Base-by-base conservation (phyloP, 2,329 filamentous ascomycete species). In the Penicillium sp. region DNA sequence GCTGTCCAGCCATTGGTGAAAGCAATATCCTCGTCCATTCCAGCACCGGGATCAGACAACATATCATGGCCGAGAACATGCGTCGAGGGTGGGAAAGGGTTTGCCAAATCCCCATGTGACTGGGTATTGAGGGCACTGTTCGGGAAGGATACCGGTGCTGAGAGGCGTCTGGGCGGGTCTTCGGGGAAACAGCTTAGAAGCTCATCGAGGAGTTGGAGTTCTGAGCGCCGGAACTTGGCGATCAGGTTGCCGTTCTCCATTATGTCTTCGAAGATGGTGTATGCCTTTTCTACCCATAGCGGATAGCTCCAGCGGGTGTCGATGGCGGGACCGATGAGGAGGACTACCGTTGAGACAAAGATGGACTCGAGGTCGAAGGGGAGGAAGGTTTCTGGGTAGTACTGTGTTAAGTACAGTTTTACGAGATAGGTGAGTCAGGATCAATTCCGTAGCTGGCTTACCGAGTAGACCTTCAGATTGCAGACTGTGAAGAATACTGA, bases 191-290 rank as follows among this genome's bases (percentile, higher is more conserved):
- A 69, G 33, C 62, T 63, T n/a, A 71, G 27, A 0, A 83, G 68
- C 22, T 78, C 72, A 24, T 64, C 60, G 16, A 72, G 54, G 49
- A 81, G 79, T 36, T 79, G 74, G 1, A 84, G 69, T 59, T 84
- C 82, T 1, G 72, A 72, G 44, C 77, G 73, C 11, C 78, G 74
- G 39, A 79, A 79, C 6, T 71, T 71, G 0, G 82, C 82, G 10
- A 83, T 75, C 1, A 76, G 69, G 47, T 82, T 83, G 0, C 81
- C 81, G 36, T 75, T 75, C 0, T 72, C 70, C 7, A 78, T 71
- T 71, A 84, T 82, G 13, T 81, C 80, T 27, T 81, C 78, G 4
- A 83, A 73, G 6, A 83, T 75, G 0, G 62, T 55, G 40, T 79
- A 78, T 0, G 78, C 75, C 39, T 77, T 79, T 2, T 78, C 73